Evolutionary conservation across 106 monocot species (phyloP).

Genomic region (Phalaenopsis aphrodite): DNA sequence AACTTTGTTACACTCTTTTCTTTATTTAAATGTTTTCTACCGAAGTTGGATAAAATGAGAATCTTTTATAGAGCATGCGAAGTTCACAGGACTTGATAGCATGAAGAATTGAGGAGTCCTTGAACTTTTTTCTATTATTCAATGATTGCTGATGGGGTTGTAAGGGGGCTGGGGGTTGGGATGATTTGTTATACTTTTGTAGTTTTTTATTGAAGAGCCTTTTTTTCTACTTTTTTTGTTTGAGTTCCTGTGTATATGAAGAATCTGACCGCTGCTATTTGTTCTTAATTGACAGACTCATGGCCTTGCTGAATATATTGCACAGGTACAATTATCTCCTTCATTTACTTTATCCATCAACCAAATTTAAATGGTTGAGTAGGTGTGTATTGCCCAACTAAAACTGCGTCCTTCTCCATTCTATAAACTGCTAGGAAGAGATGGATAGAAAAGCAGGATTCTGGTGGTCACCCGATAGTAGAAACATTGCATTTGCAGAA

Average conservation of each 20-base stretch:
- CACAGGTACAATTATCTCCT: conserved; percentile 54
- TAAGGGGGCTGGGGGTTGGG: too few relatives aligned
- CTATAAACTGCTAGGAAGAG: conserved; percentile 57
- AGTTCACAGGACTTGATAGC: too few relatives aligned
- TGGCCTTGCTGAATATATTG: conserved; percentile 97
- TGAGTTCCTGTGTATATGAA: not conserved
- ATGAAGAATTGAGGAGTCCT: too few relatives aligned
- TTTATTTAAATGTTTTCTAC: too few relatives aligned
- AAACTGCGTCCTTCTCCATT: not conserved
- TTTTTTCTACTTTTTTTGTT: not conserved
- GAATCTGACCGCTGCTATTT: conserved; percentile 24
- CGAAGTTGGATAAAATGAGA: too few relatives aligned
- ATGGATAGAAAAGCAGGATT: conserved; percentile 95
- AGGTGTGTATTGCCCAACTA: not conserved
- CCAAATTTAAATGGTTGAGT: not conserved
- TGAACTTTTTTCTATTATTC: too few relatives aligned
- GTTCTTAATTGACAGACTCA: conserved; percentile 60
- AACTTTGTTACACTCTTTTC: too few relatives aligned
- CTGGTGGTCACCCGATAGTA: conserved; percentile 98
- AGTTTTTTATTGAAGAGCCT: not conserved
- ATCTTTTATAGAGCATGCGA: too few relatives aligned
- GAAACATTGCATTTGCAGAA: conserved; percentile 84
- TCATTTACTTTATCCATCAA: conserved; percentile 6
- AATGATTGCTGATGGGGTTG: too few relatives aligned
- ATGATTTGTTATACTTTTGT: not conserved